Evolutionary conservation across 129 eudicot genomes (phyloP).

Genomic region (Smallanthus sonchifolius): DNA sequence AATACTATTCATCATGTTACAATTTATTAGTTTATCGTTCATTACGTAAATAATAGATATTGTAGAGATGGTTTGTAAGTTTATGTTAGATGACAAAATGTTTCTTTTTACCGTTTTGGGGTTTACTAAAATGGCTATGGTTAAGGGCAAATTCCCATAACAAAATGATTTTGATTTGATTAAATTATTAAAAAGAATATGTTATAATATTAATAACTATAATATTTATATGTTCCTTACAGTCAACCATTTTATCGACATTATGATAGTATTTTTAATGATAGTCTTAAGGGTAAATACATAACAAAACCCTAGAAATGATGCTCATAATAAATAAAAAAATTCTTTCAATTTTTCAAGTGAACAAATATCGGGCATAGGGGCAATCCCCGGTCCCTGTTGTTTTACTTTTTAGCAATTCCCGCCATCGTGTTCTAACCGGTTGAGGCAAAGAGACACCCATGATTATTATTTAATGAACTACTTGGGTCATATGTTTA

Average conservation of each 20-base stretch:
- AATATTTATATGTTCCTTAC: not conserved
- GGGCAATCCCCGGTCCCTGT: constrained; percentile 19
- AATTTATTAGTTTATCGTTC: too few relatives aligned
- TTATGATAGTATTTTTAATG: not conserved
- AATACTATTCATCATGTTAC: too few relatives aligned
- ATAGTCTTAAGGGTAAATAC: not conserved
- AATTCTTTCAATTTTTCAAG: not conserved
- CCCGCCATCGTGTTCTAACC: not conserved
- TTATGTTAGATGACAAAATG: not conserved
- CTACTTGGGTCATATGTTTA: constrained; percentile 33
- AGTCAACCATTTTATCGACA: not conserved
- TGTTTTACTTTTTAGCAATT: constrained; percentile 15
- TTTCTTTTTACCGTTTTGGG: not conserved
- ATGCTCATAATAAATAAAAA: not conserved
- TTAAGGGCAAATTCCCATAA: not conserved
- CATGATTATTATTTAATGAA: constrained; percentile 23
- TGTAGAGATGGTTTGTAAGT: not conserved
- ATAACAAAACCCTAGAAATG: too few relatives aligned
- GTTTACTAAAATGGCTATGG: not conserved
- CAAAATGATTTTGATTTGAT: not conserved
- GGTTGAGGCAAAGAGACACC: constrained; percentile 24
- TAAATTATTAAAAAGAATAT: not conserved
- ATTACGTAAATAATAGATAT: not conserved
- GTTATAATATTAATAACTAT: not conserved
- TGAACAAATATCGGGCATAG: constrained; percentile 4